Base-by-base conservation (phyloP, 768 basidiomycete genomes). In the Cystobasidiopsis lactophilus region DNA sequence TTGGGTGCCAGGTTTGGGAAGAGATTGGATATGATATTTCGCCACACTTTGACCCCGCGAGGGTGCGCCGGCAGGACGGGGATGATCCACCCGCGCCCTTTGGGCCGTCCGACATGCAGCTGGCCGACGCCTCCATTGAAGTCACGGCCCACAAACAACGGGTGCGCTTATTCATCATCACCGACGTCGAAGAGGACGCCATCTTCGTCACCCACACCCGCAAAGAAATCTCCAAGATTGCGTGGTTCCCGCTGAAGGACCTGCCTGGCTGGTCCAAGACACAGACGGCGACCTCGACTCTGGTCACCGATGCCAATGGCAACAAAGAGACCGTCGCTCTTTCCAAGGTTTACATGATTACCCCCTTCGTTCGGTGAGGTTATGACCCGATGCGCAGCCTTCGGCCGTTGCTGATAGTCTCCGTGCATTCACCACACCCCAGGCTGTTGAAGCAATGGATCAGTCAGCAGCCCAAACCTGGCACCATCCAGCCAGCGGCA, bases 191-290 rank as follows among this genome's bases (percentile, higher is more conserved):
- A 33, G 88, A 95, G 68, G 77, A 82, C 61, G 88, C 77, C 57
- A 72, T 73, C 2, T 98, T 98, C 70, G 75, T 82, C 67, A 93
- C 93, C 4, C 80, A 81, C 66, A 98, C 93, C 1, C 73, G 91
- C 52, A 98, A 95, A 68, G 93, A 98, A 72, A 98, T 98, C 60
- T 91, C 88, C 63, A 85, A 84, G 72, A 96, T 96, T 59, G 80
- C 88, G 64, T 98, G 93, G 93, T 93, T 93, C 67, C 77, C 72
- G 55, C 69, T 96, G 48, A 72, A 73, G 19, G 86, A 95, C 64
- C 71, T 98, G 9, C 93, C 91, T 1, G 86, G 84, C 0, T 98
- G 89, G 89, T 39, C 39, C 48, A 59, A 76, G 76, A 60, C n/a
- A n/a, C n/a, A n/a, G n/a, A n/a, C 7, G 33, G 9, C 33, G 7